Evolutionary conservation across 2,329 filamentous ascomycete genomes (phyloP).

Genomic region (Sclerotinia sclerotiorum): DNA sequence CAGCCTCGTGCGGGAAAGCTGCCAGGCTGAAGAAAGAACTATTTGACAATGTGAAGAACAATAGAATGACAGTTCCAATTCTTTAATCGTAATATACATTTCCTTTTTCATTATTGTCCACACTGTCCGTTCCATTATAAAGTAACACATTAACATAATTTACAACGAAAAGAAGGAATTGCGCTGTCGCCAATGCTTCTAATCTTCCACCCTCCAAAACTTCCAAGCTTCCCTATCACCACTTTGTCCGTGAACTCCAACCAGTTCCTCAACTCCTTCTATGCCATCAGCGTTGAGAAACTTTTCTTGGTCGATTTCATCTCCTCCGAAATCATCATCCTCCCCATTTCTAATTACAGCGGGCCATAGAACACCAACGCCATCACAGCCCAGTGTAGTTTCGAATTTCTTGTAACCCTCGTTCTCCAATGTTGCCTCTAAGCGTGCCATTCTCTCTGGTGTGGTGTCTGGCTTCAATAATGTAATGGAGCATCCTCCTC

Average conservation of each 20-base stretch:
- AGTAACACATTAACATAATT: conserved; percentile 20
- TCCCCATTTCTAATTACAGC: conserved; percentile 83
- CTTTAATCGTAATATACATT: neutral
- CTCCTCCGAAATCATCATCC: conserved; percentile 76
- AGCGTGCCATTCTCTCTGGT: conserved; percentile 54
- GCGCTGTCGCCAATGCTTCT: conserved; percentile 33
- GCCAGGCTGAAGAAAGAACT: conserved; percentile 20
- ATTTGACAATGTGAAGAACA: conserved; percentile 20
- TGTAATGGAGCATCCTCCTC: conserved; percentile 93
- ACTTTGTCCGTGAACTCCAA: conserved; percentile 70
- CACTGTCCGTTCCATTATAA: neutral
- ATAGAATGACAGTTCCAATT: neutral
- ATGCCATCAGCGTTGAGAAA: conserved; percentile 82
- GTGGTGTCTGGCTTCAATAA: conserved; percentile 70
- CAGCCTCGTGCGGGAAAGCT: conserved; percentile 19
- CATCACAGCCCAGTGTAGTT: conserved; percentile 88
- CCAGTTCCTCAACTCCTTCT: conserved; percentile 81
- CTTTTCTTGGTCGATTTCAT: conserved; percentile 89
- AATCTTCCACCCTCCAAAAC: conserved; percentile 69
- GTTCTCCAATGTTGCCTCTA: conserved; percentile 64
- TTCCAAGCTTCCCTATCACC: conserved; percentile 80
- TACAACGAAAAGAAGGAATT: conserved; percentile 16
- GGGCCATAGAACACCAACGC: conserved; percentile 91
- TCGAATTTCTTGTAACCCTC: conserved; percentile 84
- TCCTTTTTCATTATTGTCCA: conserved; percentile 4